Conservation (phyloP, 169 alveolate species). For the Babesia bigemina region DNA sequence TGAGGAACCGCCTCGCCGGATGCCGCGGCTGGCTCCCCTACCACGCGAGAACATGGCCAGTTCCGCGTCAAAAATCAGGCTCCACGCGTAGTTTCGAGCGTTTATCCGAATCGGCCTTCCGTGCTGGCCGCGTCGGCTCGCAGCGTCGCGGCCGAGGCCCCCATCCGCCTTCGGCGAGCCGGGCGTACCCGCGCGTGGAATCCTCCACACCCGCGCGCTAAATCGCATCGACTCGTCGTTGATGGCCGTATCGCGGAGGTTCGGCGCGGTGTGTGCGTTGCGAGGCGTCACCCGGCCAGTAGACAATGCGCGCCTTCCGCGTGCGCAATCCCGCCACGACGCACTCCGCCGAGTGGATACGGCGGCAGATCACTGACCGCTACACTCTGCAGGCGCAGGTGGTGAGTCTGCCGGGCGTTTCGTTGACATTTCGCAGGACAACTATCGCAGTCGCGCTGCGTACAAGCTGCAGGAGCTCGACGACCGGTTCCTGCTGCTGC, state of each 20-base stretch:
- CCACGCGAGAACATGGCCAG: slow-evolving; percentile 37
- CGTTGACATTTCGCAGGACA: slow-evolving; percentile 49
- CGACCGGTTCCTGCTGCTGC: slow-evolving; percentile 70
- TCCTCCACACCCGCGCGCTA: neutral
- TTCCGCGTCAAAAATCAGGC: neutral
- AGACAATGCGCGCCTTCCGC: slow-evolving; percentile 46
- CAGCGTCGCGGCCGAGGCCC: neutral
- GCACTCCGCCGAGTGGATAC: slow-evolving; percentile 77
- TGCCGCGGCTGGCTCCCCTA: slow-evolving; percentile 40
- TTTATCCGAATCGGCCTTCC: neutral
- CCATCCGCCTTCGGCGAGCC: neutral
- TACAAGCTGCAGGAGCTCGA: slow-evolving; percentile 77
- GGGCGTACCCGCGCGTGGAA: neutral
- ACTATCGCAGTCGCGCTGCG: slow-evolving; percentile 82
- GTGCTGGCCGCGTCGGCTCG: no score
- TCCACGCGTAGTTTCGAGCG: neutral
- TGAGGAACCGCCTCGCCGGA: slow-evolving; percentile 29
- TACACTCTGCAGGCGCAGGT: slow-evolving; percentile 72
- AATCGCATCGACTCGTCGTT: neutral
- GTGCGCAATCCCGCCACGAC: slow-evolving; percentile 65
- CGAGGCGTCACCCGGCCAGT: neutral
- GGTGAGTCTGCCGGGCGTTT: slow-evolving; percentile 5
- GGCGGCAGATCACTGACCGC: slow-evolving; percentile 77
- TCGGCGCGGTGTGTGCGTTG: slow-evolving; percentile 7
- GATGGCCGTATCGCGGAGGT: neutral